Conservation (phyloP, 2,329 filamentous ascomycete genomes). For the Neocucurbitaria cava region DNA sequence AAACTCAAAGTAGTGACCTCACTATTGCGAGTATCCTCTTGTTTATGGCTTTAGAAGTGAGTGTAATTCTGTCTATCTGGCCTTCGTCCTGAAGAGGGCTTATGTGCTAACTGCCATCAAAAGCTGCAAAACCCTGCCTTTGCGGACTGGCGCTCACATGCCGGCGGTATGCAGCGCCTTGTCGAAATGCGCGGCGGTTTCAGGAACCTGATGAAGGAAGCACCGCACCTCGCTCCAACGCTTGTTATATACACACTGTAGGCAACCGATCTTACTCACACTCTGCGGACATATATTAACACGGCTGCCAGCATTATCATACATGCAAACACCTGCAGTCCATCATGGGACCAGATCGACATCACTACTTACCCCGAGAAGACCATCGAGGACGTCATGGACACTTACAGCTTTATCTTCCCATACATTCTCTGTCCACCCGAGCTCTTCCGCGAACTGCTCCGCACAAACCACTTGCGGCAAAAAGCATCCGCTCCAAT, state of each 20-base stretch:
- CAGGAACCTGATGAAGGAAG: slow-evolving; percentile 18
- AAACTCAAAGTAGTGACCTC: slow-evolving; percentile 29
- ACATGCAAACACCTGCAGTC: slow-evolving; percentile 35
- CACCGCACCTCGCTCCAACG: slow-evolving; percentile 25
- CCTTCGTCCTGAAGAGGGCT: neutral
- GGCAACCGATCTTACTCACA: neutral
- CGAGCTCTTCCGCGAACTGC: slow-evolving; percentile 28
- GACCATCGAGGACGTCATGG: slow-evolving; percentile 21
- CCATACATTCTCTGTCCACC: slow-evolving; percentile 37
- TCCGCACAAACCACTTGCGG: slow-evolving; percentile 35
- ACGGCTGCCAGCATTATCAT: slow-evolving; percentile 24
- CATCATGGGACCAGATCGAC: slow-evolving; percentile 32
- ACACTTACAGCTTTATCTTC: slow-evolving; percentile 36
- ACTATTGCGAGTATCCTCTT: slow-evolving; percentile 39
- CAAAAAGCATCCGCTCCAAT: slow-evolving; percentile 13
- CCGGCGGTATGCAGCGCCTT: slow-evolving; percentile 32
- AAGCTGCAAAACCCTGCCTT: slow-evolving; percentile 35
- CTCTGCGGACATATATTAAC: neutral
- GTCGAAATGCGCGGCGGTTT: slow-evolving; percentile 40
- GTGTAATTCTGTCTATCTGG: neutral
- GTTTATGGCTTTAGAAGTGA: slow-evolving; percentile 39
- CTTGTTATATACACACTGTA: slow-evolving; percentile 38
- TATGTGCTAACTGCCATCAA: neutral
- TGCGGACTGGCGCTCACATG: slow-evolving; percentile 36
- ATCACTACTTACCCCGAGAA: slow-evolving; percentile 17